Base-by-base conservation (phyloP, 805 yeast species). In the Candida gorgasii region DNA sequence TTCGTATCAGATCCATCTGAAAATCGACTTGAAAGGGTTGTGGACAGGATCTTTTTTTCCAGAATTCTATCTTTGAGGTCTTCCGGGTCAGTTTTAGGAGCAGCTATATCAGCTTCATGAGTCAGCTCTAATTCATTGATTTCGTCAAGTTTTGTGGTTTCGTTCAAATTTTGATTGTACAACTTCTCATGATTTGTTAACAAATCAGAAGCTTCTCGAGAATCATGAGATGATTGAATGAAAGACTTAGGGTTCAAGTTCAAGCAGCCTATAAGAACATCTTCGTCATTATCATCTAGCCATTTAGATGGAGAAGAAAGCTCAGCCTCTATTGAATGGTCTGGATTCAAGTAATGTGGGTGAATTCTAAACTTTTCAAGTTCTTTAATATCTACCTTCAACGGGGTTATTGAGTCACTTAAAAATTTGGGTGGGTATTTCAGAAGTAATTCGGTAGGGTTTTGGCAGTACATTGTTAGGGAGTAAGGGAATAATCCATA, bases 401-500 rank as follows among this genome's bases (percentile, higher is more conserved):
- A n/a, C n/a, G n/a, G n/a, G n/a, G n/a, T n/a, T n/a, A n/a, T n/a
- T n/a, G n/a, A n/a, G n/a, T n/a, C n/a, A n/a, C n/a, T n/a, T n/a
- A n/a, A n/a, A n/a, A n/a, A n/a, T n/a, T n/a, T n/a, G n/a, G 37
- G 37, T 1, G 51, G 46, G 20, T 47, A 23, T 5, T 45, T 33
- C 3, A 15, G 17, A 18, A 58, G 39, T 38, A 66, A 79, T 28
- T 55, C 54, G 3, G 55, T 45, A 4, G 86, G 80, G 32, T 61
- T 56, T 15, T 67, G 61, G 14, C 72, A 48, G 50, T 76, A 80
- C 5, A 55, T 49, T 17, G 71, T 50, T 4, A 80, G 59, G 46
- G 76, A 76, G 16, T 69, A 54, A 0, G 87, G 86, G 45, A 70
- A 82, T 9, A 81, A 54, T 0, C 84, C 86, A 48, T 82, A 82